Conservation (phyloP, 768 basidiomycete species). For the Pleurotus pulmonarius region DNA sequence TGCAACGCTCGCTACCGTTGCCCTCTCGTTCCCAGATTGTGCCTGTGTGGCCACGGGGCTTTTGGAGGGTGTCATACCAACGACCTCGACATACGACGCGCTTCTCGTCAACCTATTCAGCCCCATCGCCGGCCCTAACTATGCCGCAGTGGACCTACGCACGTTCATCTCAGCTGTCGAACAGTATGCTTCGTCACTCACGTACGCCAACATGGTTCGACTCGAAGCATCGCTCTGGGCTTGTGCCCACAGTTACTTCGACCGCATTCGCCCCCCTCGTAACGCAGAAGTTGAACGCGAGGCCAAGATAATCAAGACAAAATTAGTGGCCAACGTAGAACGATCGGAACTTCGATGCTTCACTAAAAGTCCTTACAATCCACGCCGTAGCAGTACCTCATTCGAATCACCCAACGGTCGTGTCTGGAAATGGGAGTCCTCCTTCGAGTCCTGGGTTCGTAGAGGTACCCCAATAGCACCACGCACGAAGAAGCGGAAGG, state of each 20-base stretch:
- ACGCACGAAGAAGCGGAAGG: constrained; percentile 17
- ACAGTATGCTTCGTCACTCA: constrained; percentile 24
- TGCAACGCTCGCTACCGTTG: neutral
- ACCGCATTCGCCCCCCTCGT: constrained; percentile 16
- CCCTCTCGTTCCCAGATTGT: neutral
- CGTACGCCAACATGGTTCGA: constrained; percentile 27
- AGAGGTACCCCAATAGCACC: constrained; percentile 11
- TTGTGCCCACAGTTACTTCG: constrained; percentile 44
- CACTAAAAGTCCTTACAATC: constrained; percentile 18
- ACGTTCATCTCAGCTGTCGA: constrained; percentile 17
- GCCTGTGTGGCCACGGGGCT: neutral
- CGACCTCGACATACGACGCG: constrained; percentile 23
- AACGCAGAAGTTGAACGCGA: constrained; percentile 17
- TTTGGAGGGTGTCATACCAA: constrained; percentile 7
- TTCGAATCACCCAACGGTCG: neutral
- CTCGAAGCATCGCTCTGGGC: constrained; percentile 53
- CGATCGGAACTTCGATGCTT: constrained; percentile 49
- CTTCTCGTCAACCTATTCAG: constrained; percentile 20
- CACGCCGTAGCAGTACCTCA: neutral
- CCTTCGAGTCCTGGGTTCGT: constrained; percentile 41
- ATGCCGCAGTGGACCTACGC: constrained; percentile 1
- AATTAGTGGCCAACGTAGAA: constrained; percentile 42
- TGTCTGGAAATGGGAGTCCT: constrained; percentile 48
- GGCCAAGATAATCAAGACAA: constrained; percentile 31
- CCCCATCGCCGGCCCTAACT: constrained; percentile 8